Evolutionary conservation across 257 asterid species (phyloP), one percentile per base, ranked within the genome.

Genomic region (Solanum lignicaule): DNA sequence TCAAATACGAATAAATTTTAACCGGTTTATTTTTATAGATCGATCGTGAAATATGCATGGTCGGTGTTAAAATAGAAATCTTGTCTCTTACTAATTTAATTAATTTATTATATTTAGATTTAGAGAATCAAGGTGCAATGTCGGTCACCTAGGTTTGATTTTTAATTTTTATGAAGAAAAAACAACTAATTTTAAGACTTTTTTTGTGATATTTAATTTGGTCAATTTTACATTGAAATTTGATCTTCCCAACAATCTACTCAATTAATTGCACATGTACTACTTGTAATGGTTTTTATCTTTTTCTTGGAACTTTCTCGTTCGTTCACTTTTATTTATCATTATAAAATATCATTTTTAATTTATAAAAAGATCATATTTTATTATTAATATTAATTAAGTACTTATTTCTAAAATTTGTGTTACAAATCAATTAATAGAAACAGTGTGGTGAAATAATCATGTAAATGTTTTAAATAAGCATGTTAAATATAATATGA

Each of bases 21-120:
- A 3, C 11, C 11, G 1, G 0, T 13, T 68, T 68, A 62, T 25
- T 68, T 78, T 41, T 21, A 43, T 43, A 27, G 20, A 13, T 18
- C 15, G 6, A 79, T 8, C 39, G 3, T 27, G 85, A 79, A 79
- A 13, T n/a, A 43, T 46, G 21, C 43, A 29, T 82, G 85, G 85
- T 82, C 85, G 85, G 85, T 82, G 86, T 48, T 38, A 82, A 82
- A 82, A 82, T 82, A 18, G 86, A 82, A 48, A 48, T 82, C 43
- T 48, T 48, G 86, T 82, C 86, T 81, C 85, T 46, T 8, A 1
- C 23, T 46, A 82, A 43, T 46, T 46, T 13, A 9, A 62, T 9
- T 23, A 20, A 20, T 20, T 20, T 58, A 20, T 23, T 9, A 2
- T 4, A 43, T 41, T 15, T 79, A 46, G 39, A 46, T 82, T 48